Base-by-base conservation (phyloP, 441 rosid species). In the Populus tomentosa region DNA sequence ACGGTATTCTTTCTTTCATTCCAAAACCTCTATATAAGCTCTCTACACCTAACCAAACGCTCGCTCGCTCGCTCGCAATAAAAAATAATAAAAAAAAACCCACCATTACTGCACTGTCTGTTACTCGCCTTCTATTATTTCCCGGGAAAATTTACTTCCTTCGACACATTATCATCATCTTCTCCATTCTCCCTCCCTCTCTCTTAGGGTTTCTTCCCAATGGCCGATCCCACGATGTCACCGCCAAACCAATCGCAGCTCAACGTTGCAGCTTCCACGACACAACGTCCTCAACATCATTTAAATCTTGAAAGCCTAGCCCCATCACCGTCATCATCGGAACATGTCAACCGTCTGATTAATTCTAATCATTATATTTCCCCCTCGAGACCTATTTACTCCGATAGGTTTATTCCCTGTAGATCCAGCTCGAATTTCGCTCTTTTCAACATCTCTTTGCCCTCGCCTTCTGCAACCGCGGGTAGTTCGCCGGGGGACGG, bases 351-450 rank as follows among this genome's bases (percentile, higher is more conserved):
- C 76, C 96, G 94, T 21, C 68, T 95, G 84, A 88, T 95, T 77
- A 93, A 95, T 74, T 86, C 91, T 59, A 85, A 82, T 76, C 91
- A 90, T 73, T 77, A 87, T 65, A 84, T 75, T 16, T 88, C 95
- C 0, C 97, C 98, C 24, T 95, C 97, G n/a, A 83, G 91, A 72
- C 80, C 92, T 2, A 95, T 95, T 80, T 92, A 85, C 86, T 93
- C 94, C 69, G 99, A 95, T 68, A 80, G 98, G 80, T 95, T 95
- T 78, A 95, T 95, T 35, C 99, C 98, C 38, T 88, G 95, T 81
- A 90, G 99, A 92, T 90, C 98, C 74, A 89, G 89, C 79, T 95
- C 98, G 68, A 95, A 94, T 83, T 94, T 95, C 71, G 91, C 89
- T 0, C 90, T 95, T 23, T 94, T 95, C 80, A 91, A 90, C 79